Base-by-base conservation (phyloP, 164 flowering plant species). In the Umbilicus rupestris region DNA sequence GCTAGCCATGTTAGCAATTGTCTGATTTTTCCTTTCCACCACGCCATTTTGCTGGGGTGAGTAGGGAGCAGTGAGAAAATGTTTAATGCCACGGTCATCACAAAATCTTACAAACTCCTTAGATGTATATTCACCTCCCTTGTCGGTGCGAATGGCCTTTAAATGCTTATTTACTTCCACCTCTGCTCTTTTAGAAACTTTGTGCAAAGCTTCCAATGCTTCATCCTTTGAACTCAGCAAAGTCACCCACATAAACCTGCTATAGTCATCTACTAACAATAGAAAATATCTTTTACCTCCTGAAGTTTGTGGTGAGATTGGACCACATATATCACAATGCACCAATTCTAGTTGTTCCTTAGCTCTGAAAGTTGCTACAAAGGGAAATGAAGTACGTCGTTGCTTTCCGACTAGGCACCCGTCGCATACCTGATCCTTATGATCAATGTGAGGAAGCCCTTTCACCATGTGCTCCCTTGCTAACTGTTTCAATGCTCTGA, bases 261-360 rank as follows among this genome's bases (percentile, higher is more conserved):
- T 31, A 35, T 1, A 63, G 62, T 69, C 72, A 46, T 69, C 72
- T 2, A 69, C 52, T n/a, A 69, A n/a, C n/a, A n/a, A n/a, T n/a
- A n/a, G n/a, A n/a, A n/a, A n/a, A n/a, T n/a, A n/a, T n/a, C n/a
- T n/a, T 11, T 68, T 69, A 45, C 26, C 41, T 29, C 16, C 39
- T 15, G 33, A n/a, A 2, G 31, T 10, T 19, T 66, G 15, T 33
- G 66, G 44, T 46, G n/a, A 10, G 9, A 35, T 62, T 2, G 59
- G 66, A 2, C 71, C 71, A 19, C 58, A 62, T 3, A 69, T 3
- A 52, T 69, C 66, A 4, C 49, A 20, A 33, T 69, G 71, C 12
- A 69, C 26, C 17, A 69, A 28, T 37, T 69, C 59, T 17, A 69
- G 41, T 3, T 58, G 59, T 28, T 44, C 20, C 22, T 19, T 3